Evolutionary conservation across 305 asterid species (phyloP).

Genomic region (Fraxinus baroniana): DNA sequence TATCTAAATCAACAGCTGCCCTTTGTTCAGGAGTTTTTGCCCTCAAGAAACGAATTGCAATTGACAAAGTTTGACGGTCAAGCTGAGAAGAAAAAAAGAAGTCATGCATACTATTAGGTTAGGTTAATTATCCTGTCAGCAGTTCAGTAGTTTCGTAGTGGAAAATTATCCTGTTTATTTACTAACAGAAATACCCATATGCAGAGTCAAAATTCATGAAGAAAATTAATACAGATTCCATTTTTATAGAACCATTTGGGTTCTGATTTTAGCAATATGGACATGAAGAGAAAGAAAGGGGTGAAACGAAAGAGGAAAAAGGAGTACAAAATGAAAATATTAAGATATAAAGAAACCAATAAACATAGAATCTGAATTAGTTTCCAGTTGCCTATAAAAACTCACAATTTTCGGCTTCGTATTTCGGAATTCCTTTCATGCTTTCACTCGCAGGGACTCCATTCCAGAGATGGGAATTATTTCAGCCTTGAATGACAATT

Average conservation of each 20-base stretch:
- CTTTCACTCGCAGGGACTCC: background rate
- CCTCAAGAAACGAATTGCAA: conserved; percentile 82
- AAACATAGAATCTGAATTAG: background rate
- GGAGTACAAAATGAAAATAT: background rate
- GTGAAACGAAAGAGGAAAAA: background rate
- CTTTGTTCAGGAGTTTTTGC: conserved; percentile 98
- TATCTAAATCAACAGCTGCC: conserved; percentile 98
- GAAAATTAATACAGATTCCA: background rate
- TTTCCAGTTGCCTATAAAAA: background rate
- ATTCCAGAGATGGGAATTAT: background rate
- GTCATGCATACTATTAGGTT: background rate
- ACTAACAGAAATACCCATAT: background rate
- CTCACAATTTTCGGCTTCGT: background rate
- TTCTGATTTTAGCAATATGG: background rate
- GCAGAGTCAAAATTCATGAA: background rate
- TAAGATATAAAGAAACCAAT: background rate
- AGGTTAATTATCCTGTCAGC: background rate
- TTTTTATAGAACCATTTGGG: background rate
- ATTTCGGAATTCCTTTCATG: background rate
- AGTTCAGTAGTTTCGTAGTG: background rate
- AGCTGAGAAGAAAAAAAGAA: conserved; percentile 64
- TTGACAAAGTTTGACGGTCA: conserved; percentile 69
- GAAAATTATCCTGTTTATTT: background rate
- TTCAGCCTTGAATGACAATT: background rate
- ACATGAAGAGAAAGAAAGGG: background rate